Conservation (phyloP, 2,329 filamentous ascomycete genomes). For the Pseudogymnoascus sp. region DNA sequence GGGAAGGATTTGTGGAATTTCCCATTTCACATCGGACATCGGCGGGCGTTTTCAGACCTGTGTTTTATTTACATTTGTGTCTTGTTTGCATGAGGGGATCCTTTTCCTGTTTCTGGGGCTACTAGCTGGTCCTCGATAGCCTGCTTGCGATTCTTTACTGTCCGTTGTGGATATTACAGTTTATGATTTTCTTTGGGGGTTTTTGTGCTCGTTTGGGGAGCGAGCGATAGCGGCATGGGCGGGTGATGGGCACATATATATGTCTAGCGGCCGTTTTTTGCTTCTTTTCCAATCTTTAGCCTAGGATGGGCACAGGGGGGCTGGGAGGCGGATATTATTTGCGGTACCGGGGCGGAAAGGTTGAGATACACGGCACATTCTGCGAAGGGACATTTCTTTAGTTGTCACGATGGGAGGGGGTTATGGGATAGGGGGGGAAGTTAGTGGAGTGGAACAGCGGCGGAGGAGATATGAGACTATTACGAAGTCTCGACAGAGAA, state of each 20-base stretch:
- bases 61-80: slow-evolving; percentile 1
- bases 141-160: background rate
- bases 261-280: background rate
- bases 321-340: background rate
- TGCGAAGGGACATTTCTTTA: background rate
- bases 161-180: background rate
- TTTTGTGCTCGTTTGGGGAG: background rate
- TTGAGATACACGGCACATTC: background rate
- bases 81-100: background rate
- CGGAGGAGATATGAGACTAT: background rate
- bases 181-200: background rate
- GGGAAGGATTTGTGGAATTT: background rate
- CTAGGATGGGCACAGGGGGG: background rate
- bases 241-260: background rate
- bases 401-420: background rate
- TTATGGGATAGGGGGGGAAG: background rate
- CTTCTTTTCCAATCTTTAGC: background rate
- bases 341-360: background rate
- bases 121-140: background rate
- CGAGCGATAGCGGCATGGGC: background rate
- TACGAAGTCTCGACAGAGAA: background rate
- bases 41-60: background rate
- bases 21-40: background rate
- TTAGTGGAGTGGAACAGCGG: too few relatives aligned
- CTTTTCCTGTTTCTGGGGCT: background rate